Evolutionary conservation across 176 grass and related monocot genomes (phyloP).

Genomic region (Hsuehochloa calcarea): DNA sequence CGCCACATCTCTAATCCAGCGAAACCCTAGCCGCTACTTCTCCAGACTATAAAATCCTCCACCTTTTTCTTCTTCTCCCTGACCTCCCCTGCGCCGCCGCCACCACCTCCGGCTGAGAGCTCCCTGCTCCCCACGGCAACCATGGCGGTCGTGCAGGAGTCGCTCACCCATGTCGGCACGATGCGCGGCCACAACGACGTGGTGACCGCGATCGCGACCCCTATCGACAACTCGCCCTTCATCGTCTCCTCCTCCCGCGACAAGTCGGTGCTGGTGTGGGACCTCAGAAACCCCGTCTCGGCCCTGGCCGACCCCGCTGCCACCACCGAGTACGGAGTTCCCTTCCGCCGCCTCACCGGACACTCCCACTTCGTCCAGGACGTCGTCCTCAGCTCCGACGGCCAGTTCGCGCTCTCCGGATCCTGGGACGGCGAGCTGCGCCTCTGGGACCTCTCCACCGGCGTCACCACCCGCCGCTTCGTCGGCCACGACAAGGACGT

Average conservation of each 20-base stretch:
- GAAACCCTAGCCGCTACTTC: slow-evolving; percentile 45
- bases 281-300: slow-evolving; percentile 39
- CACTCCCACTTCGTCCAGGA: slow-evolving; percentile 86
- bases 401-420: slow-evolving; percentile 71
- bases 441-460: slow-evolving; percentile 69
- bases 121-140: neutral
- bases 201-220: slow-evolving; percentile 62
- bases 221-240: slow-evolving; percentile 50
- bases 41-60: slow-evolving; percentile 34
- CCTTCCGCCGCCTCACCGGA: slow-evolving; percentile 65
- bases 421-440: slow-evolving; percentile 85
- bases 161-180: slow-evolving; percentile 45
- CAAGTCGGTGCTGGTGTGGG: slow-evolving; percentile 70
- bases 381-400: slow-evolving; percentile 76
- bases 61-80: neutral
- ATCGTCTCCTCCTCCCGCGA: slow-evolving; percentile 64
- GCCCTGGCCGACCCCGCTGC: neutral
- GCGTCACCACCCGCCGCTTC: slow-evolving; percentile 59
- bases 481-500: slow-evolving; percentile 71
- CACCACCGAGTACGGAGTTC: slow-evolving; percentile 42
- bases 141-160: slow-evolving; percentile 46
- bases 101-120: neutral
- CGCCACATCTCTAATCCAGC: neutral
- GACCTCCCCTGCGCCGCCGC: slow-evolving; percentile 1
- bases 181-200: slow-evolving; percentile 56